Conservation (phyloP, 164 flowering plant species). For the Nymphaea thermarum region DNA sequence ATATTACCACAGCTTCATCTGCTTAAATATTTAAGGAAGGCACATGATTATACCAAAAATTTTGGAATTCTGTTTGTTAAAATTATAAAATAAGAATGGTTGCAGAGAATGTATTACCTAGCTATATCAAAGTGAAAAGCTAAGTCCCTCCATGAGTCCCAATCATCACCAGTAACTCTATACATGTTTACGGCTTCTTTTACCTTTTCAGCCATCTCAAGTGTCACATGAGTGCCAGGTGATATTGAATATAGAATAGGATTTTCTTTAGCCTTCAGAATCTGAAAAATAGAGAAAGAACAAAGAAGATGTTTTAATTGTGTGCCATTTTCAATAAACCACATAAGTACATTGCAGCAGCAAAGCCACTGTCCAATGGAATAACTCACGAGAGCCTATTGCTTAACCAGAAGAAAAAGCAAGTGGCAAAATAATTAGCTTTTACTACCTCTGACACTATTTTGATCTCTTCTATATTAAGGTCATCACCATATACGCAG, state of each 20-base stretch:
- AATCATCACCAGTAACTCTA: conserved; percentile 84
- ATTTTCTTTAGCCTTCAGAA: conserved; percentile 41
- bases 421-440: too few species aligned
- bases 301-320: too few species aligned
- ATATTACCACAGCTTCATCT: not conserved
- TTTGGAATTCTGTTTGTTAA: not conserved
- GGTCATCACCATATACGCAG: conserved; percentile 87
- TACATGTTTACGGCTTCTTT: conserved; percentile 70
- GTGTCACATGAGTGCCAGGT: conserved; percentile 80
- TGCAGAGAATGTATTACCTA: conserved; percentile 26
- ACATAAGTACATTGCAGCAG: too few species aligned
- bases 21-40: not conserved
- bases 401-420: too few species aligned
- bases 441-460: conserved; percentile 61
- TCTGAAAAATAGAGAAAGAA: conserved; percentile 19
- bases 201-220: conserved; percentile 61
- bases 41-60: not conserved
- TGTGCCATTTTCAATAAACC: too few species aligned
- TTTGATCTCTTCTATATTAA: conserved; percentile 56
- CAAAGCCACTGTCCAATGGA: too few species aligned
- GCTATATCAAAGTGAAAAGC: conserved; percentile 63
- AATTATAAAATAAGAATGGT: not conserved
- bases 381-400: too few species aligned
- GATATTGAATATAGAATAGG: conserved; percentile 75
- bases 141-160: conserved; percentile 87